Evolutionary conservation across 768 basidiomycete species (phyloP), one percentile per base, ranked within the genome.

Genomic region (Collybiopsis luxurians): DNA sequence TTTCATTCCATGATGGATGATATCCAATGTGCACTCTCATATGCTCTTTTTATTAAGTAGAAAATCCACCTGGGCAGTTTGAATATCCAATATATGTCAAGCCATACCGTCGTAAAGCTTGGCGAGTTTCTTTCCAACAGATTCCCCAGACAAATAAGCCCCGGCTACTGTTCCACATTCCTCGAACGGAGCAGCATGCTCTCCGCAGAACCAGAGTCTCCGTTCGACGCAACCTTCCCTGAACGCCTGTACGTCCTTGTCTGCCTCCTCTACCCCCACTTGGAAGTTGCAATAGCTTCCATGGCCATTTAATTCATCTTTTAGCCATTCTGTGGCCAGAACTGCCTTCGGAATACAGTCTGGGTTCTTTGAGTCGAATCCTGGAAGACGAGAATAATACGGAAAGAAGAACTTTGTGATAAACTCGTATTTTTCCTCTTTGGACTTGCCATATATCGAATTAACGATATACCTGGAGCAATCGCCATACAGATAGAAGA

Each of bases 231-330:
- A 61, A n/a, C 63, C 60, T 12, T 34, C 31, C 27, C 60, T 51
- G 36, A 63, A 58, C 9, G 60, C 59, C 44, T 58, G 54, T n/a
- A 63, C 60, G 26, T 63, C 60, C 53, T 56, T 54, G 46, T 63
- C 59, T 45, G 63, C 63, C 24, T 53, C 56, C 28, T 60, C 58
- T 28, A 60, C 34, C 21, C 63, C 58, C 5, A 50, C 58, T n/a
- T 60, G 63, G 45, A 63, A 63, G 39, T 63, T 63, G 54, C 63
- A 63, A 55, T 61, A 61, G 56, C 56, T 60, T 46, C 58, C 63
- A 12, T 57, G 53, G 23, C 62, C 63, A 42, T 40, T 51, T 17
- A 63, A 52, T 49, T 59, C 60, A 21, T 61, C 62, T 11, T 50
- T 17, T 36, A 52, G 17, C 62, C 62, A 63, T 51, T 63, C 63